These are phyloP conservation scores for Pyronema omphalodes DNA, from an alignment of 495 filamentous ascomycete species.

Conservation along the genomic window DNA sequence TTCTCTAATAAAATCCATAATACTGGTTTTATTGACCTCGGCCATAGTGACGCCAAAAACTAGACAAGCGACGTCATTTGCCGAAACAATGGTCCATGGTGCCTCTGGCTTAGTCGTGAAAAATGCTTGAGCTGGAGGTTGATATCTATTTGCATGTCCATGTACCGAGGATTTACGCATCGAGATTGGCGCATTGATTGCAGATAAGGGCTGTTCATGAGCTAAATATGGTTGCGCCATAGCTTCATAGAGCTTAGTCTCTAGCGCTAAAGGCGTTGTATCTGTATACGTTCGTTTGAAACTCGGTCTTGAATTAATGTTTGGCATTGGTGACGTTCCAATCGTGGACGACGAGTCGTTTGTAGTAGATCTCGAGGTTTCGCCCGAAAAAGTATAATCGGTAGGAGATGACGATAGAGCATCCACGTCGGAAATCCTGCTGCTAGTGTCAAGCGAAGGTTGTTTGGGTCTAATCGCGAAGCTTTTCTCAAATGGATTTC, in stretches of 20 bases:
- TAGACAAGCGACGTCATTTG: constrained; percentile 92
- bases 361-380: constrained; percentile 37
- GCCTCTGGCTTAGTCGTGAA: constrained; percentile 77
- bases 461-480: constrained; percentile 5
- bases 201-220: constrained; percentile 27
- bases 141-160: constrained; percentile 76
- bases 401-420: neutral
- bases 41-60: constrained; percentile 89
- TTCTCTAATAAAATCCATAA: constrained; percentile 80
- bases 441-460: neutral
- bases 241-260: constrained; percentile 72
- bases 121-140: constrained; percentile 82
- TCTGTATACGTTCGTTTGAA: constrained; percentile 83
- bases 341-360: constrained; percentile 37
- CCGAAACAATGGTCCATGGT: constrained; percentile 88
- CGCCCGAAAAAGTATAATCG: constrained; percentile 26
- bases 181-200: constrained; percentile 12
- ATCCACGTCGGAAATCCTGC: neutral
- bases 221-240: constrained; percentile 62
- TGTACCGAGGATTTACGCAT: constrained; percentile 36
- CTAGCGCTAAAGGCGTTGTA: constrained; percentile 45
- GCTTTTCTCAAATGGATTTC: constrained; percentile 21
- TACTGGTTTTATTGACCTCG: constrained; percentile 85
- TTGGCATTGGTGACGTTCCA: constrained; percentile 33
- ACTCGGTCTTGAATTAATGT: constrained; percentile 42